Conservation (phyloP, 176 grass and related monocot species). For the Pharus latifolius region DNA sequence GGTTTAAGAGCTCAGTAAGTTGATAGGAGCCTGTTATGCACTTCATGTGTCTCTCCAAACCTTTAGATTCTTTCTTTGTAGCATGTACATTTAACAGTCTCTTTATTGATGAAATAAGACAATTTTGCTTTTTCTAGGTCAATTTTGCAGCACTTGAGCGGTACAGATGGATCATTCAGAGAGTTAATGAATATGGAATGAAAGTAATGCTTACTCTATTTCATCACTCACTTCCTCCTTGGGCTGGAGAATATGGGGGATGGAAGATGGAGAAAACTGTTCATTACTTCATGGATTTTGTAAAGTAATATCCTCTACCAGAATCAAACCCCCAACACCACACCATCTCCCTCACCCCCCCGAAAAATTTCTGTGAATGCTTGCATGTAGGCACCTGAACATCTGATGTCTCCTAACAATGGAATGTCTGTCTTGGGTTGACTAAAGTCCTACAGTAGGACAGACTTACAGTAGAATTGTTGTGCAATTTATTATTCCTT, state of each 20-base stretch:
- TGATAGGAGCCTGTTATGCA: background rate
- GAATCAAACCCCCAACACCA: no score
- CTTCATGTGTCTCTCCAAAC: background rate
- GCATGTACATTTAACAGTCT: slow-evolving; percentile 4
- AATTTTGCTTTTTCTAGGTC: slow-evolving; percentile 35
- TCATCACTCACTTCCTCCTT: slow-evolving; percentile 94
- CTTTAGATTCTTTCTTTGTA: background rate
- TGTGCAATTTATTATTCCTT: background rate
- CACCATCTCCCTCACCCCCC: no score
- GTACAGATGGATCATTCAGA: slow-evolving; percentile 84
- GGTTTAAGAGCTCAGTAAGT: slow-evolving; percentile 56
- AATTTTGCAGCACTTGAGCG: slow-evolving; percentile 93
- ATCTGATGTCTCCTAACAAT: no score
- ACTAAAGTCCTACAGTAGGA: background rate
- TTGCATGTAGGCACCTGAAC: no score
- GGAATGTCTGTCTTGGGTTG: no score
- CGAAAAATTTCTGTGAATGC: no score
- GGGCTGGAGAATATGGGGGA: slow-evolving; percentile 88
- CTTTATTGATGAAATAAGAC: background rate
- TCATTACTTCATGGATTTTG: slow-evolving; percentile 82
- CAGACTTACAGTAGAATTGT: background rate
- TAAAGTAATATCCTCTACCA: slow-evolving; percentile 46
- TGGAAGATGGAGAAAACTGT: slow-evolving; percentile 93
- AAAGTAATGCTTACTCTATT: slow-evolving; percentile 96
- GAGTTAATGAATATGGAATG: slow-evolving; percentile 74